phyloP scores from a whole-genome alignment of 1,284 basidiomycete genomes.

The Porodaedalea pini region DNA sequence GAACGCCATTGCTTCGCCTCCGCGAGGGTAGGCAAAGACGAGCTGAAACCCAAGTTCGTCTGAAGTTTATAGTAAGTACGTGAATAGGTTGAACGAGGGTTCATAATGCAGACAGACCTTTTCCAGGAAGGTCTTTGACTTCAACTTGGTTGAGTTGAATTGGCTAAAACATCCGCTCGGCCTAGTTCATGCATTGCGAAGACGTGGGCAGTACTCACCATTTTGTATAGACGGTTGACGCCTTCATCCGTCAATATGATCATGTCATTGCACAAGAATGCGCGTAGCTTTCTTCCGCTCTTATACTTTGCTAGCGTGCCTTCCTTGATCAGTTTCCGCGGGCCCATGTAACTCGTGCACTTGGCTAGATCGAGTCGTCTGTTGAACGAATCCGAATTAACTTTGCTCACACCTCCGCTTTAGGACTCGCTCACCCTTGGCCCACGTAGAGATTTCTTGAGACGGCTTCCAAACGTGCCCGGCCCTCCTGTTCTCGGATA shows the following conservation, averaged over 20 bases:
- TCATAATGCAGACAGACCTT: conserved; percentile 36
- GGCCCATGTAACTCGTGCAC: conserved; percentile 77
- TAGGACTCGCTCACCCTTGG: conserved; percentile 59
- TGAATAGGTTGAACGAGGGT: background rate
- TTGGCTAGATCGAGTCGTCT: conserved; percentile 88
- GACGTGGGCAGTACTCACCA: conserved; percentile 51
- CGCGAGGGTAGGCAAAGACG: conserved; percentile 63
- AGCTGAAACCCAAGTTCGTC: conserved; percentile 68
- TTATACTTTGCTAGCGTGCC: conserved; percentile 79
- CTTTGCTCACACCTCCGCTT: background rate
- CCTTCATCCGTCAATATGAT: conserved; percentile 72
- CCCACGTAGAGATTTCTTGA: conserved; percentile 84
- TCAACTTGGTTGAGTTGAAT: conserved; percentile 66
- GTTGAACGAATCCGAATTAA: conserved; percentile 3
- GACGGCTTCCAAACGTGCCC: conserved; percentile 66
- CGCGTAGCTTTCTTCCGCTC: conserved; percentile 74
- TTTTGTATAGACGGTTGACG: conserved; percentile 70
- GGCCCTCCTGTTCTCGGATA: conserved; percentile 81
- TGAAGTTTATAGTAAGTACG: conserved; percentile 27
- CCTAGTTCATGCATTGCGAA: background rate
- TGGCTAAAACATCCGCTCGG: conserved; percentile 40
- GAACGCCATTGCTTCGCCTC: conserved; percentile 67
- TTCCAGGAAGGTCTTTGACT: conserved; percentile 48
- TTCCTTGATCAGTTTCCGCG: conserved; percentile 75
- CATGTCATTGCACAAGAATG: conserved; percentile 80